Evolutionary conservation across 192 early-diverging fungal genomes (phyloP), one percentile per base, ranked within the genome.

Genomic region (Chytriomyces sp.): DNA sequence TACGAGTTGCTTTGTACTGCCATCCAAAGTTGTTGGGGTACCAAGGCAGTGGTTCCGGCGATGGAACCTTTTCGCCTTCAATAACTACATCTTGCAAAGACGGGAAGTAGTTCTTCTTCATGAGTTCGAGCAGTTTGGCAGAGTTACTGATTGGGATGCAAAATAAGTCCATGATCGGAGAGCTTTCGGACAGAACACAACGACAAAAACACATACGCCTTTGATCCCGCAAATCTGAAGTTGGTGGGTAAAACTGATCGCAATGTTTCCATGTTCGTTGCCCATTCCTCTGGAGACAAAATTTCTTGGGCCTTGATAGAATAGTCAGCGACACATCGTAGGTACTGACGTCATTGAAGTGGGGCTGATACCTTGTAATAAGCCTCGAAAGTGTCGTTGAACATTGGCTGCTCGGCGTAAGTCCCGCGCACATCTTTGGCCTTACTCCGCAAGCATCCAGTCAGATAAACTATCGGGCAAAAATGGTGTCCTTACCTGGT

Each of bases 1-100:
- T 86, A 35, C 95, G 90, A 11, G 93, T 84, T n/a, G 90, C 88
- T 68, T 86, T 89, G 78, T 92, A 93, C 72, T 94, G 89, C 96
- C 96, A 99, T 16, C 89, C 95, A 67, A 98, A 85, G 20, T 93
- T 83, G 84, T 97, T 91, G 5, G 98, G 98, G 79, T 96, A 95
- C 96, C 95, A 98, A 48, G 89, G 81, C 45, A 98, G 75, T 48
- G 92, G 92, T 7, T 83, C 83, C 28, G 96, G 96, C 18, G 93
- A 90, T 76, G 91, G 86, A 63, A 94, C 81, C 70, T 83, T 81
- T 11, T 88, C 89, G 28, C 92, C 97, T 43, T 97, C 95, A 28
- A 94, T 82, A 50, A 67, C 84, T 28, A 84, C 67, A 26, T 83
- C 80, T 60, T 80, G 61, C 68, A 93, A 76, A 16, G 74, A 76